These are phyloP conservation scores for Globisporangium middletonii DNA, from an alignment of 352 stramenopile genomes.

Conservation along the genomic window DNA sequence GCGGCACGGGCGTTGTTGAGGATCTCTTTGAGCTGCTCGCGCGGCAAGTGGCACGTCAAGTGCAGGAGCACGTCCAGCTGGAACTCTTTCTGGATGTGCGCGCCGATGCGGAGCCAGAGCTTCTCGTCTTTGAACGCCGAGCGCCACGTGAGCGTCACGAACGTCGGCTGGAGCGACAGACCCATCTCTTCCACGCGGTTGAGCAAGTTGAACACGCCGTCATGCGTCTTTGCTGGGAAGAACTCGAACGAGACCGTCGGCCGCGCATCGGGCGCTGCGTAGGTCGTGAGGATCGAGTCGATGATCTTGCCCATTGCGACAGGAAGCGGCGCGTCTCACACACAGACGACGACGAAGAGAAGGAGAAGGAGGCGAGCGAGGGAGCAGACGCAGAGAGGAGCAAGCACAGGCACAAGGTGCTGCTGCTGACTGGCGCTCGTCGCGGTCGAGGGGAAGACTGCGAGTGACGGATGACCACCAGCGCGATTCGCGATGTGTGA, in stretches of 20 bases:
- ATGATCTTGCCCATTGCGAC: slow-evolving; percentile 75
- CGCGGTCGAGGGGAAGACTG: no score
- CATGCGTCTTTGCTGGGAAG: slow-evolving; percentile 84
- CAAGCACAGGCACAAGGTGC: no score
- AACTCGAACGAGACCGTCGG: slow-evolving; percentile 85
- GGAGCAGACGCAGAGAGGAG: no score
- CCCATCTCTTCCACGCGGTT: slow-evolving; percentile 85
- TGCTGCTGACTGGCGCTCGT: no score
- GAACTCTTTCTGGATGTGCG: slow-evolving; percentile 85
- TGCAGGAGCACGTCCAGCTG: slow-evolving; percentile 79
- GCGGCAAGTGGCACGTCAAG: slow-evolving; percentile 72
- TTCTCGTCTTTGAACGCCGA: slow-evolving; percentile 86
- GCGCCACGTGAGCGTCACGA: slow-evolving; percentile 88
- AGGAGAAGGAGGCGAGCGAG: no score
- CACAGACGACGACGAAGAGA: no score
- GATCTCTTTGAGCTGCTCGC: slow-evolving; percentile 56
- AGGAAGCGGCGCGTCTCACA: not conserved
- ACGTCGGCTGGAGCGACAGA: slow-evolving; percentile 78
- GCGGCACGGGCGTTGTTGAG: slow-evolving; percentile 60
- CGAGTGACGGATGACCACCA: no score
- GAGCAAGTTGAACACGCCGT: slow-evolving; percentile 79
- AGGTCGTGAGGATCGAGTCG: slow-evolving; percentile 58
- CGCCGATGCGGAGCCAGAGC: slow-evolving; percentile 86
- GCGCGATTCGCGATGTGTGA: no score
- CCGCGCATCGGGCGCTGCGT: slow-evolving; percentile 31